phyloP scores from a whole-genome alignment of 192 early-diverging fungal genomes.

The Rhizophlyctis rosea region DNA sequence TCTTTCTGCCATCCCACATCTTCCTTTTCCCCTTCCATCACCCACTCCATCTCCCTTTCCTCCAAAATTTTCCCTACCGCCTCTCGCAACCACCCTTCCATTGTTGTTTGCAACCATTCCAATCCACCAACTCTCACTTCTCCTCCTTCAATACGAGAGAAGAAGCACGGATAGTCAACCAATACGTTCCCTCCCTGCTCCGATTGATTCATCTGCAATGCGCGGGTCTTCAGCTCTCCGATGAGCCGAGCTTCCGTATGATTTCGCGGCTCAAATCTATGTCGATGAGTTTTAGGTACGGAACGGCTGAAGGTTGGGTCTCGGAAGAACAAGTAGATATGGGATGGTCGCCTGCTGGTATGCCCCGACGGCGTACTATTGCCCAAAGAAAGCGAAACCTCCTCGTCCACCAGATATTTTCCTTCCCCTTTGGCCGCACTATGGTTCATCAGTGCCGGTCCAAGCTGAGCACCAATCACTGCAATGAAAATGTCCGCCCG shows the following conservation, averaged over 20 bases:
- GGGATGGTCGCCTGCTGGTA: not conserved
- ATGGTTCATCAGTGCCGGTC: not conserved
- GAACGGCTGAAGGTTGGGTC: constrained; percentile 16
- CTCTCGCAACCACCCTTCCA: not conserved
- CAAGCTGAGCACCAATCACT: constrained; percentile 3
- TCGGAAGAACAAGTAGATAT: constrained; percentile 9
- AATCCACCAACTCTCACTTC: constrained; percentile 23
- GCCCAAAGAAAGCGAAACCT: no score
- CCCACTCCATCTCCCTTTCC: not conserved
- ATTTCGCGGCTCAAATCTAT: constrained; percentile 8
- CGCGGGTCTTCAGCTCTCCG: no score
- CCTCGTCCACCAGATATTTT: no score
- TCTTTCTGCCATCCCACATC: not conserved
- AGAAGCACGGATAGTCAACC: constrained; percentile 5
- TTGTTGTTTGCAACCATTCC: constrained; percentile 3
- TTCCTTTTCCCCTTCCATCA: not conserved
- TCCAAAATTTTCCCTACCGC: not conserved
- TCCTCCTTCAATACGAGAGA: constrained; percentile 7
- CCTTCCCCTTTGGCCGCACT: no score
- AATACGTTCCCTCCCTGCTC: no score
- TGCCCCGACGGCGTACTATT: no score
- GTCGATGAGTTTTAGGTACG: constrained; percentile 22
- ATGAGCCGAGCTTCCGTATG: no score
- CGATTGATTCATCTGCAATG: no score
- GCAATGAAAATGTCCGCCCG: constrained; percentile 2